Conservation (phyloP, 1,284 basidiomycete species). For the Tilletia walkeri region DNA sequence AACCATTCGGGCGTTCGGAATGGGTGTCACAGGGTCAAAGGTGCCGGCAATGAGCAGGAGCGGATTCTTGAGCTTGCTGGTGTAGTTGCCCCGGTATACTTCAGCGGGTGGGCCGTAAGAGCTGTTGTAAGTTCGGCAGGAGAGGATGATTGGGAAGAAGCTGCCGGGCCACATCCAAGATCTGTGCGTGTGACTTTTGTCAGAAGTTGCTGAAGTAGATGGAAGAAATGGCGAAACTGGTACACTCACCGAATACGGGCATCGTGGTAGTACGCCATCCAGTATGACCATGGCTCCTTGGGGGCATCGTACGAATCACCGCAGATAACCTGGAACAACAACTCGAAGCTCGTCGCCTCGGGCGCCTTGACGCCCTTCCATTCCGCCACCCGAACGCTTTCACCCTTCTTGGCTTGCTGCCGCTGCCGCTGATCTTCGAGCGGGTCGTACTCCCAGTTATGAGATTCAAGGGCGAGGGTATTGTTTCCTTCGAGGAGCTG, state of each 20-base stretch:
- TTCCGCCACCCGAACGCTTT: neutral
- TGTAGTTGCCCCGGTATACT: slow-evolving; percentile 30
- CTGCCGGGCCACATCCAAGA: slow-evolving; percentile 17
- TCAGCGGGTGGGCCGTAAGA: slow-evolving; percentile 23
- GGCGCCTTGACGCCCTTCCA: slow-evolving; percentile 10
- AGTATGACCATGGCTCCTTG: neutral
- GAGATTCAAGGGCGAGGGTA: slow-evolving; percentile 16
- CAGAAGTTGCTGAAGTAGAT: too few relatives aligned
- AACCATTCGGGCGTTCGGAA: slow-evolving; percentile 27
- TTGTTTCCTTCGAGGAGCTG: slow-evolving; percentile 28
- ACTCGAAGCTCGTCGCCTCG: slow-evolving; percentile 22
- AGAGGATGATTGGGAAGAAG: slow-evolving; percentile 30
- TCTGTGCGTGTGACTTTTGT: slow-evolving; percentile 3
- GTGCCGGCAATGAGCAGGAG: slow-evolving; percentile 28
- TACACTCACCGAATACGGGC: neutral
- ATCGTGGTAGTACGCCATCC: slow-evolving; percentile 7
- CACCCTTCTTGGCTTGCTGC: neutral
- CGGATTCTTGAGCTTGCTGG: slow-evolving; percentile 24
- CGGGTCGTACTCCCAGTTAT: slow-evolving; percentile 31
- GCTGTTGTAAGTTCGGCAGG: slow-evolving; percentile 31
- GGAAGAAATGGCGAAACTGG: too few relatives aligned
- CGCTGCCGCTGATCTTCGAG: neutral
- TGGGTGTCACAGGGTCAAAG: slow-evolving; percentile 34
- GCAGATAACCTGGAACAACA: slow-evolving; percentile 29
- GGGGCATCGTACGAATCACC: slow-evolving; percentile 28